Base-by-base conservation (phyloP, 768 basidiomycete genomes). In the Lactarius hatsudake region DNA sequence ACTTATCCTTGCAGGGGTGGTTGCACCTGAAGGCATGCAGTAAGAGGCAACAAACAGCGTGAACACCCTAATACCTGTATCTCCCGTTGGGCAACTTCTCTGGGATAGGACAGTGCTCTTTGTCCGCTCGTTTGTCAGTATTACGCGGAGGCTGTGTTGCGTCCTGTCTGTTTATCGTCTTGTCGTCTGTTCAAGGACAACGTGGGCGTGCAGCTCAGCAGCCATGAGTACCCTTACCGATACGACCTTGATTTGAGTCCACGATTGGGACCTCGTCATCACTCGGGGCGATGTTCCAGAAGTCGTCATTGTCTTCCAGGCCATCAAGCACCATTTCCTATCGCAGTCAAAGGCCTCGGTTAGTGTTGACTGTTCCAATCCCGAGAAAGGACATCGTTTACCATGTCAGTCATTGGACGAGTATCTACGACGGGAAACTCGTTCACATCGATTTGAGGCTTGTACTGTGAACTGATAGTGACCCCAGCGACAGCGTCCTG, bases 1-100 rank as follows among this genome's bases (percentile, higher is more conserved):
- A 77, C 75, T 93, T 94, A 72, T 92, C 86, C 74, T 89, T 91
- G 81, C 93, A 94, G 26, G 82, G 61, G 71, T 94, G 93, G 71
- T 90, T 90, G 73, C 93, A 94, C 59, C 91, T 92, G 48, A 40
- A 28, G 18, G n/a, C 32, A 2, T 62, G 23, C 3, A 17, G 51
- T 42, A 26, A 53, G 51, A 59, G 34, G 23, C 17, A 36, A 26
- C 17, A 28, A 17, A 40, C 30, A 28, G 9, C 23, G 28, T 20
- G 61, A 58, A 12, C 28, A 36, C 6, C 20, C 23, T 8, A 30
- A 26, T 64, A 71, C 90, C 80, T 78, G 69, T 84, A 87, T 64
- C 85, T 88, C 17, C 89, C 90, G 73, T 90, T 87, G 2, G 83
- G 77, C 18, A 87, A 78, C 70, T 78, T 81, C 66, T 77, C 79